phyloP scores from a whole-genome alignment of 345 rosid genomes.

The Melaleuca alternifolia region DNA sequence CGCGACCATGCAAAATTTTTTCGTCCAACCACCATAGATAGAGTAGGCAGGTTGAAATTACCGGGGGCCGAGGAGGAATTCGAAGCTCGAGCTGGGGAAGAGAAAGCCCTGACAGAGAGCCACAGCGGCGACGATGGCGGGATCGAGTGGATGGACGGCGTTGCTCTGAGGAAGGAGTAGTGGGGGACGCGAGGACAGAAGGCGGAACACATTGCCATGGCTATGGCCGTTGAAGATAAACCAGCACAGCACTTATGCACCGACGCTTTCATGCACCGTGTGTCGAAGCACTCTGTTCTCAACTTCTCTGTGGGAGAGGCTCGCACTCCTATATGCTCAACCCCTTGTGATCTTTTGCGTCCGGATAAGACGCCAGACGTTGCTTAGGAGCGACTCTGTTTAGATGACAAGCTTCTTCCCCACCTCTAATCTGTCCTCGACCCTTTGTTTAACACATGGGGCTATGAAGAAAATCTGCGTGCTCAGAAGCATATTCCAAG shows the following conservation, averaged over 20 bases:
- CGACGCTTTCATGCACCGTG: neutral
- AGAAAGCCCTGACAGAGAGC: slow-evolving; percentile 26
- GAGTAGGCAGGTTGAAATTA: neutral
- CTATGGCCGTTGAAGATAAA: slow-evolving; percentile 21
- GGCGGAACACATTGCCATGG: slow-evolving; percentile 49
- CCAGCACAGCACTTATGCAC: slow-evolving; percentile 3
- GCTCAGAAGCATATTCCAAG: neutral
- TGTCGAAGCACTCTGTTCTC: neutral
- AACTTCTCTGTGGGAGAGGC: neutral
- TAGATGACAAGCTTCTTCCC: neutral
- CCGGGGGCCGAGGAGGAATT: slow-evolving; percentile 13
- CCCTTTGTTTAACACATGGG: neutral
- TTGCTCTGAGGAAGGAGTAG: slow-evolving; percentile 12
- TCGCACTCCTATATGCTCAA: neutral
- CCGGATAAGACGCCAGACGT: neutral
- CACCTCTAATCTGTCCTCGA: too few relatives aligned
- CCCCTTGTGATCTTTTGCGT: neutral
- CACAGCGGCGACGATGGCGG: slow-evolving; percentile 7
- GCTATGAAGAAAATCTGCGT: neutral
- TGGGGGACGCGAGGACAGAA: slow-evolving; percentile 50
- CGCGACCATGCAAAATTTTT: neutral
- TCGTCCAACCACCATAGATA: neutral
- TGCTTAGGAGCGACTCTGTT: neutral
- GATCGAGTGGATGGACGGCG: slow-evolving; percentile 25
- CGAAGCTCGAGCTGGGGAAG: slow-evolving; percentile 38